A percentile compares a stretch with the other conserved stretches of the same genome.
phyloP scores from a whole-genome alignment of 352 stramenopile species.

The Pythium sukuiense region DNA sequence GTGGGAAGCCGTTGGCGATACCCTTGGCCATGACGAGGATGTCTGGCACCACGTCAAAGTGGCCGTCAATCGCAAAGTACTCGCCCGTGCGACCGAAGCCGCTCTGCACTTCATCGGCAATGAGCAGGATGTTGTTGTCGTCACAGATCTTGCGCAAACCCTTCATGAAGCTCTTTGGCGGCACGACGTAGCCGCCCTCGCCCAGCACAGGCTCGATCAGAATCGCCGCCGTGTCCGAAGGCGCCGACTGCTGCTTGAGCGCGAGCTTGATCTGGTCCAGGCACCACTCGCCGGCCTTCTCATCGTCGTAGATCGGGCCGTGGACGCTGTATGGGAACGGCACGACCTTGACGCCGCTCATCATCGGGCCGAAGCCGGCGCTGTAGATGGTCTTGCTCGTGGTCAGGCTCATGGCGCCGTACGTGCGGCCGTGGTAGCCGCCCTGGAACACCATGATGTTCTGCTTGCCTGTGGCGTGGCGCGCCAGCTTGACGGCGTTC shows the following conservation, averaged over 20 bases:
- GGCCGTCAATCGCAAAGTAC: constrained; percentile 86
- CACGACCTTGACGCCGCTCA: constrained; percentile 81
- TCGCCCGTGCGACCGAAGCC: constrained; percentile 88
- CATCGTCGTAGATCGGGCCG: constrained; percentile 78
- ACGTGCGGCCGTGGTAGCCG: constrained; percentile 91
- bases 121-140: constrained; percentile 92
- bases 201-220: constrained; percentile 92
- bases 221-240: constrained; percentile 87
- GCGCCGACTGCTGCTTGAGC: constrained; percentile 90
- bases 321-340: constrained; percentile 89
- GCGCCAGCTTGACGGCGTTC: constrained; percentile 92
- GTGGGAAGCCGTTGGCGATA: constrained; percentile 91
- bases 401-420: constrained; percentile 92
- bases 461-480: constrained; percentile 86
- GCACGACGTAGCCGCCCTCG: constrained; percentile 92
- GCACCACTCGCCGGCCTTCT: constrained; percentile 67
- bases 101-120: constrained; percentile 92
- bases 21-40: constrained; percentile 94
- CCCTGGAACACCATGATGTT: constrained; percentile 93
- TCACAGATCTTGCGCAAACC: constrained; percentile 89
- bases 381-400: constrained; percentile 90
- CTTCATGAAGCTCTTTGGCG: constrained; percentile 91
- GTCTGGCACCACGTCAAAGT: constrained; percentile 87
- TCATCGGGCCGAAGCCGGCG: constrained; percentile 81
- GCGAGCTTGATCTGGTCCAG: constrained; percentile 84